These are phyloP conservation scores for Vitis riparia DNA, from an alignment of 164 flowering plant species.

Conservation along the genomic window DNA sequence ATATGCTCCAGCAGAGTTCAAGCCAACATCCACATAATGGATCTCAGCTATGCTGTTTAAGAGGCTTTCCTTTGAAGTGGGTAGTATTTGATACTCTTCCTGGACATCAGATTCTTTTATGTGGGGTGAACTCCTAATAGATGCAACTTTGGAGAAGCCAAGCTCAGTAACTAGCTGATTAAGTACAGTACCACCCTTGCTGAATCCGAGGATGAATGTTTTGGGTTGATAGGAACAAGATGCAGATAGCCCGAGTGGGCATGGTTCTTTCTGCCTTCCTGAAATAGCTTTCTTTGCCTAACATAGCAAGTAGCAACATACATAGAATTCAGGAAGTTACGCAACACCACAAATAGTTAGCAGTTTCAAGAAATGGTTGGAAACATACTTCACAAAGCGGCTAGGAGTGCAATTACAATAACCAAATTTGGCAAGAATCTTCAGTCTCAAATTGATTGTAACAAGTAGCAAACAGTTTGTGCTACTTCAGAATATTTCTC, in stretches of 20 bases:
- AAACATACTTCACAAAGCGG: no score
- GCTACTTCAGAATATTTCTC: no score
- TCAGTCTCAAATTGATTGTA: no score
- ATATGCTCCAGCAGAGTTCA: constrained; percentile 77
- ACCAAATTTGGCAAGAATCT: no score
- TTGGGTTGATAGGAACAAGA: constrained; percentile 31
- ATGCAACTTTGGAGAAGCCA: constrained; percentile 24
- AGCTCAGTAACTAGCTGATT: constrained; percentile 83
- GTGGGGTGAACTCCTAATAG: constrained; percentile 3
- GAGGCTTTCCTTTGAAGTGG: constrained; percentile 48
- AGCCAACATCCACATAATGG: constrained; percentile 86
- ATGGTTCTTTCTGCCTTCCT: constrained; percentile 20
- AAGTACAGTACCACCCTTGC: constrained; percentile 86
- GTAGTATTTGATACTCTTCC: constrained; percentile 38
- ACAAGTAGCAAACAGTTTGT: no score
- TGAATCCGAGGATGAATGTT: constrained; percentile 74
- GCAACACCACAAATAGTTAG: no score
- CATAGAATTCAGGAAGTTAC: no score
- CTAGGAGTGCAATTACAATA: no score
- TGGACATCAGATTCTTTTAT: constrained; percentile 4
- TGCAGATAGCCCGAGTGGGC: constrained; percentile 11
- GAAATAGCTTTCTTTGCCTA: constrained; percentile 52
- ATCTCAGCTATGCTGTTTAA: constrained; percentile 69
- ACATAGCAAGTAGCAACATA: neutral
- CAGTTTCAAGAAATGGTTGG: no score